Base-by-base conservation (phyloP, 345 rosid species). In the Salix dunnii region DNA sequence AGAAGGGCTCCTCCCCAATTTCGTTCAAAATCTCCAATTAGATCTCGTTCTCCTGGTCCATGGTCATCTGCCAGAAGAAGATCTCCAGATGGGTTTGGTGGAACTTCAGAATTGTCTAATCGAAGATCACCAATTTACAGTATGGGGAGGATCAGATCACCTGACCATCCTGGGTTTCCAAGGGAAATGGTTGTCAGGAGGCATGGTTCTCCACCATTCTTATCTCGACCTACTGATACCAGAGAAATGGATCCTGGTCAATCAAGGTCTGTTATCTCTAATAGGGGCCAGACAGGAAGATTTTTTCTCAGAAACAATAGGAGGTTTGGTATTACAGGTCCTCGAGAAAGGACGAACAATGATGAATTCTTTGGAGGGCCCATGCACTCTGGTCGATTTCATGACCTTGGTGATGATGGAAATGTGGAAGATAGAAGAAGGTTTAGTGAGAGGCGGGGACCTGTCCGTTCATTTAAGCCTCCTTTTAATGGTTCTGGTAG, bases 21-120 rank as follows among this genome's bases (percentile, higher is more conserved):
- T 79, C 88, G 79, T 60, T 94, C 96, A 23, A 88, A 89, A 36
- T 94, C 97, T 82, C 98, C 97, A 27, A 23, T 81, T 35, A 87
- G 92, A 82, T 81, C 88, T 69, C 86, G 88, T 63, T 87, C 95
- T 71, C 90, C 92, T 66, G 88, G 88, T 87, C 85, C 87, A 62
- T 90, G 97, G 89, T 81, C 90, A 25, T 82, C 97, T 78, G 85
- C 87, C 20, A 83, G 93, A 87, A 88, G 92, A 83, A 88, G 96
- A 77, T 82, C 98, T 35, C 91, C 90, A 12, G 91, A 91, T 74
- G 91, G 85, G 3, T 91, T 89, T 81, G 85, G 78, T 83, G 91
- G 91, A 67, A 86, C 83, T 70, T 74, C 87, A 68, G 94, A 91
- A 30, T 85, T 92, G 82, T 79, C 85, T 76, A 84, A 78, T 81